Conservation (phyloP, 257 asterid genomes). For the Jaltomata sinuosa region DNA sequence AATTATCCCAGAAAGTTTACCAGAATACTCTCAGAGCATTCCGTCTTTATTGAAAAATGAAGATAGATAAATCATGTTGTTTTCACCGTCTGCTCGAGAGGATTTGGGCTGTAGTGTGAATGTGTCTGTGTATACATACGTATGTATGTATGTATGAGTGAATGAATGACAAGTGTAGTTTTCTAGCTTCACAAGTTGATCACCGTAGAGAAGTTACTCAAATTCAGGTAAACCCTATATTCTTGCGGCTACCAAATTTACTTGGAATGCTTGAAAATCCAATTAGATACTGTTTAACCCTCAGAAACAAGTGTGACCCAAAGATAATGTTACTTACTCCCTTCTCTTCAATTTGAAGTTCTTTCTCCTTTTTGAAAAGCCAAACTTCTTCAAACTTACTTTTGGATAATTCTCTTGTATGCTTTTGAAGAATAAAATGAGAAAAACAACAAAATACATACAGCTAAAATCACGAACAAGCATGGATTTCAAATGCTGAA, state of each 20-base stretch:
- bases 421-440: neutral
- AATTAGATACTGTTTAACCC: neutral
- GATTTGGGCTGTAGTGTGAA: neutral
- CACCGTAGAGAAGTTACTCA: neutral
- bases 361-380: neutral
- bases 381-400: neutral
- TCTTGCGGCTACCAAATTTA: neutral
- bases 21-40: neutral
- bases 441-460: neutral
- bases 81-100: neutral
- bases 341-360: neutral
- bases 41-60: neutral
- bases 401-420: neutral
- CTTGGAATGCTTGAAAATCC: neutral
- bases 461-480: neutral
- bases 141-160: neutral
- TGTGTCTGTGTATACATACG: neutral
- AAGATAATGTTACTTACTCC: neutral
- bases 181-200: neutral
- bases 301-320: neutral
- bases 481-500: neutral
- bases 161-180: neutral
- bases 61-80: neutral
- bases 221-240: neutral
- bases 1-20: neutral